A percentile compares a stretch with the other conserved stretches of the same genome.
Conservation (phyloP, 208 protist species). For the Porcisia hertigi region DNA sequence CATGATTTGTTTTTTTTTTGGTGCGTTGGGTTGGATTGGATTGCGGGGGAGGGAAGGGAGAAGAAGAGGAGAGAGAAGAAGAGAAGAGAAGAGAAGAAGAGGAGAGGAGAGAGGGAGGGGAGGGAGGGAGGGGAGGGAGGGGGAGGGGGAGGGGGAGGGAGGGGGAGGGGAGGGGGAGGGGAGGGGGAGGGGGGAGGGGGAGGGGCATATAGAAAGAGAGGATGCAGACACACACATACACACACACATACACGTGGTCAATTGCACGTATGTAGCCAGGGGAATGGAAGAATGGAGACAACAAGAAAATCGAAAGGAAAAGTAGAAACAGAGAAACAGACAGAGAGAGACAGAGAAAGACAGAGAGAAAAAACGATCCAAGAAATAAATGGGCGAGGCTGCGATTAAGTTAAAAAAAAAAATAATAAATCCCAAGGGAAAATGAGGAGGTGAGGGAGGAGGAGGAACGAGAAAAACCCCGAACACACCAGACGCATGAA, state of each 20-base stretch:
- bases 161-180: no score
- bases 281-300: no score
- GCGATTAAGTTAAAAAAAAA: background rate
- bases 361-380: background rate
- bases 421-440: background rate
- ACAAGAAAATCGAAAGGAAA: no score
- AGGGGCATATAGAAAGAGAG: background rate
- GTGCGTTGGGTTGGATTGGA: no score
- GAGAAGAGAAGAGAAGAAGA: background rate
- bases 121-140: conserved; percentile 1
- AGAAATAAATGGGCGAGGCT: background rate
- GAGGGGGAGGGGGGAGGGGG: background rate
- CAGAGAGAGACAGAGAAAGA: background rate
- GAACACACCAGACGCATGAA: no score
- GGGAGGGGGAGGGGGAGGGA: background rate
- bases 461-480: no score
- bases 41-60: background rate
- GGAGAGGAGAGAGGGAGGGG: conserved; percentile 1
- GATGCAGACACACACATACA: background rate
- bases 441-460: no score
- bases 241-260: background rate
- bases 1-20: no score
- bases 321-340: background rate
- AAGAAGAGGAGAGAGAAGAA: background rate
- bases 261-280: background rate